Base-by-base conservation (phyloP, 345 rosid species). In the Reutealis trisperma region DNA sequence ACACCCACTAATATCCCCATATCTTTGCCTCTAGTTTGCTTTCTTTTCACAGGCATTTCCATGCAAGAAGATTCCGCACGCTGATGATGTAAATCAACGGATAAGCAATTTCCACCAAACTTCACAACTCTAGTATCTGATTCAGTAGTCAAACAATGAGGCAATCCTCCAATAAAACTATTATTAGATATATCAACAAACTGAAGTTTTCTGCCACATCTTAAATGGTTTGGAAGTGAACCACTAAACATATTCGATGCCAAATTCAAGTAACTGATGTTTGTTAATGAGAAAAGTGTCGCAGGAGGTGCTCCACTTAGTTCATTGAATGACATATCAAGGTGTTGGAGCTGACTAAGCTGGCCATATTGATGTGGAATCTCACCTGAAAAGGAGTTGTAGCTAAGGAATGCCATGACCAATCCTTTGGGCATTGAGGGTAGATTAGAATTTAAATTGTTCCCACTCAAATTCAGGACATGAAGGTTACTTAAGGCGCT, bases 151-250 rank as follows among this genome's bases (percentile, higher is more conserved):
- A 92, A 76, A 78, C 97, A 90, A 75, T 54, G 19, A 75, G 97
- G 94, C 62, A 92, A 44, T 59, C 78, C 81, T 34, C 94, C 94
- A 12, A 86, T 85, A 25, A 92, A 70, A 84, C 85, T 85, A 66
- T 92, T 90, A 32, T 83, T 82, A 0, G 97, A 90, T 79, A 92
- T 59, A 73, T 90, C 93, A 11, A 90, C 81, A 74, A 89, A 87
- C 72, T 82, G 74, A 64, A 92, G 90, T 63, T 76, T 90, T 18
- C 69, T 70, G 68, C 91, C 87, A 58, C 97, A 92, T 67, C 70
- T 83, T 41, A 90, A 71, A 80, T 79, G 82, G 73, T 54, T 72
- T 19, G 89, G 85, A 76, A 92, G 84, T 2, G 90, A 72, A 25
- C 94, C 97, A 72, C 80, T 83, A 24, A 90, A 68, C 80, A 77